Evolutionary conservation across 306 rosid species (phyloP).

Genomic region (Oemleria cerasiformis): DNA sequence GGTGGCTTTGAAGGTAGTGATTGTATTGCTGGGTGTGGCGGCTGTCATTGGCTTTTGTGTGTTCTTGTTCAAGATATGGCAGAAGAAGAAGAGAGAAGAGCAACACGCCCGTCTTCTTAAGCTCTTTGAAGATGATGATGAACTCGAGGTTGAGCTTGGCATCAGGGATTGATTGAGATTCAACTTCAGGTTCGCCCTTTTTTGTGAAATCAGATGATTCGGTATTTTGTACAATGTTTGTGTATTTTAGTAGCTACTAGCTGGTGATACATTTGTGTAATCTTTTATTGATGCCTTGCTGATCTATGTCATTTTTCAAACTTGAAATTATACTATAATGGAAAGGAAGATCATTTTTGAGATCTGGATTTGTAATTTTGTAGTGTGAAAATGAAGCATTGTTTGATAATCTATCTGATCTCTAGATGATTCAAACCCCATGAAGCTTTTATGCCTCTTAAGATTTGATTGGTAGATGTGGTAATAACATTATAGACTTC

Average conservation of each 20-base stretch:
- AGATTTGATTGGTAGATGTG: background rate
- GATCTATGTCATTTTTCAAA: background rate
- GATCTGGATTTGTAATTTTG: background rate
- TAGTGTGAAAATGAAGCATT: background rate
- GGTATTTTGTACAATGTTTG: background rate
- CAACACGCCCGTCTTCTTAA: constrained; percentile 85
- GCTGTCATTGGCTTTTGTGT: constrained; percentile 43
- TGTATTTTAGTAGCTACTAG: background rate
- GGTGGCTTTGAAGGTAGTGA: constrained; percentile 41
- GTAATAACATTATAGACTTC: background rate
- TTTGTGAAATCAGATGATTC: background rate
- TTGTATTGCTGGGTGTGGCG: constrained; percentile 47
- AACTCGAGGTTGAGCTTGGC: constrained; percentile 88
- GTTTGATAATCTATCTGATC: background rate
- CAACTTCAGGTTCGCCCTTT: background rate
- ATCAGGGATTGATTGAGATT: constrained; percentile 54
- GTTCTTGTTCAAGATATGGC: constrained; percentile 67
- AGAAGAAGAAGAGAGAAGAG: constrained; percentile 78
- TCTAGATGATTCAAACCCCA: too few species aligned
- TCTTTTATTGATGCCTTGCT: background rate
- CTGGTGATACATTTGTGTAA: background rate
- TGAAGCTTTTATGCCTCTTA: background rate
- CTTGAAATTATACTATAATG: background rate
- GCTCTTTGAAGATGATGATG: constrained; percentile 91
- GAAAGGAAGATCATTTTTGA: background rate